Conservation (phyloP, 2,329 filamentous ascomycete species). For the Blastomyces percursus region DNA sequence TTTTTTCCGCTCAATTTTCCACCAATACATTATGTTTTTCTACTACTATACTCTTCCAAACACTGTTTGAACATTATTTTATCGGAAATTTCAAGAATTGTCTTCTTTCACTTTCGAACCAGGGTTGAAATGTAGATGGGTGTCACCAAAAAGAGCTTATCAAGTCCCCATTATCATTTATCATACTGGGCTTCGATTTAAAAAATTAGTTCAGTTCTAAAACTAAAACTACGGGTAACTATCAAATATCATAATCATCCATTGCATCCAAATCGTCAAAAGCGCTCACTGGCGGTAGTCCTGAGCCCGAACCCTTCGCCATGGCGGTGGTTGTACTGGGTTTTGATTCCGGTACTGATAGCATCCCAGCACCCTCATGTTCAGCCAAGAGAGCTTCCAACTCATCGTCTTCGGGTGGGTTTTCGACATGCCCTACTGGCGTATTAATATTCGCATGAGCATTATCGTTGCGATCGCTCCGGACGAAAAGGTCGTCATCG, state of each 20-base stretch:
- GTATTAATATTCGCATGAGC: not conserved
- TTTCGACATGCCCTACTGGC: not conserved
- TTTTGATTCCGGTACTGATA: not conserved
- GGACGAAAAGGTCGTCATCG: conserved; percentile 1
- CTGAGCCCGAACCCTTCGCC: not conserved
- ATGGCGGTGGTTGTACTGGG: not conserved
- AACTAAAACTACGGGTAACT: not conserved
- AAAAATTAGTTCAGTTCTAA: not conserved
- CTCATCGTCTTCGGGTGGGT: conserved; percentile 1
- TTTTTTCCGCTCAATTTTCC: not conserved
- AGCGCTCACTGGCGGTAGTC: not conserved
- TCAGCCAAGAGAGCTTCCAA: conserved; percentile 5
- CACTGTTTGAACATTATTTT: not conserved
- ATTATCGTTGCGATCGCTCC: not conserved
- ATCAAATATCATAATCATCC: conserved; percentile 5
- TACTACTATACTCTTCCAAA: not conserved
- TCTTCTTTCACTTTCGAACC: not conserved
- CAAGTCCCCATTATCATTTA: not conserved
- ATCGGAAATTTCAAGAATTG: not conserved
- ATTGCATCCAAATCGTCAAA: conserved; percentile 7
- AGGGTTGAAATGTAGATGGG: not conserved
- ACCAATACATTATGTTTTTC: not conserved
- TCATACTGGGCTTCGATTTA: not conserved
- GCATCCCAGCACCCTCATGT: not conserved
- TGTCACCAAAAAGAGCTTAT: no score